Evolutionary conservation across 192 early-diverging fungal genomes (phyloP), one percentile per base, ranked within the genome.

Genomic region (Phycomyces blakesleeanus): DNA sequence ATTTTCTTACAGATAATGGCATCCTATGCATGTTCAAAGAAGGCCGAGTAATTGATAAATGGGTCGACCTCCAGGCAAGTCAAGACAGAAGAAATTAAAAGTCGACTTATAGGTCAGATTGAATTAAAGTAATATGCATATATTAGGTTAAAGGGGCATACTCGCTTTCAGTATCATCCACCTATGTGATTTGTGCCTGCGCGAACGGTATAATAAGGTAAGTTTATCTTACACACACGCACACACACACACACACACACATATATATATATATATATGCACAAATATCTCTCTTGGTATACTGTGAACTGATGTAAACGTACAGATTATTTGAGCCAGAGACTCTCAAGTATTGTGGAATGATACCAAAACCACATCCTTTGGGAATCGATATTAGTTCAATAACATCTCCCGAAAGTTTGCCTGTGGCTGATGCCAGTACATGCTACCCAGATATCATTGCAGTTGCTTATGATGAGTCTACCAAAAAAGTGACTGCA

Each of bases 11-110:
- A 8, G 80, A 83, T 6, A 81, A 78, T 14, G 91, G 91, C 15
- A 76, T 81, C 8, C 68, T 93, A 20, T 81, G 87, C 40, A 63
- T 86, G 27, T 89, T 93, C 44, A 79, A 83, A 27, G 81, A 86
- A 41, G 76, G 69, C 1, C 68, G 85, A 39, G 69, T 78, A 11
- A 73, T 92, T 71, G 87, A 91, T 58, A 92, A 89, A 68, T 93
- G 91, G 91, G 81, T 92, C n/a, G 81, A 92, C 68, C 70, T 92
- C 38, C 85, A 88, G 76, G 88, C 89, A 50, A 57, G 65, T 25
- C 24, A 27, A n/a, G 5, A n/a, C 15, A 16, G 15, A n/a, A 66
- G 9, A 51, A 56, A 26, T 26, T n/a, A 29, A 55, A 16, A n/a
- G n/a, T n/a, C n/a, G n/a, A n/a, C n/a, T n/a, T n/a, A n/a, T 5